These are phyloP conservation scores for Acer negundo DNA, from an alignment of 345 rosid species.

Conservation along the genomic window DNA sequence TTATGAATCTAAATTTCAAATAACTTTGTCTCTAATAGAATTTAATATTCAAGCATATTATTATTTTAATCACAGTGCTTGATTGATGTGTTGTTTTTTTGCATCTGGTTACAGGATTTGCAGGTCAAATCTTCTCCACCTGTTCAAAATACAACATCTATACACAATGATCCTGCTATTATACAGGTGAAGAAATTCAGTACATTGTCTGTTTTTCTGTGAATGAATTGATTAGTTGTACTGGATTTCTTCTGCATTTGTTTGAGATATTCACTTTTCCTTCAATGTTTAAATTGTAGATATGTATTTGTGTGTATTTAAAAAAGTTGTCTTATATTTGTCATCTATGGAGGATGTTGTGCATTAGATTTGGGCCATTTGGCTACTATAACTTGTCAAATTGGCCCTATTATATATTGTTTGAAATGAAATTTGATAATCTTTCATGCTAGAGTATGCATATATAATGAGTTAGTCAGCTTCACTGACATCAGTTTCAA, in stretches of 20 bases:
- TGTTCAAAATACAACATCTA: constrained; percentile 25
- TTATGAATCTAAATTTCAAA: background rate
- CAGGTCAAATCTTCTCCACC: constrained; percentile 45
- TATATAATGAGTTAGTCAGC: background rate
- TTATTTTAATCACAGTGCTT: background rate
- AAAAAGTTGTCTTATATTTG: background rate
- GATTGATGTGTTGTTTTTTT: background rate
- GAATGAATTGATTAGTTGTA: background rate
- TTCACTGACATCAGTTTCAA: background rate
- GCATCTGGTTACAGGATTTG: constrained; percentile 33
- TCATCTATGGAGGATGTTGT: background rate
- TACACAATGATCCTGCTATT: constrained; percentile 41
- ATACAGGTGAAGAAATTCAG: constrained; percentile 30
- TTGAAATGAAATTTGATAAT: background rate
- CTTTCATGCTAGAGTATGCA: constrained; percentile 1
- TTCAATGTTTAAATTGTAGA: background rate
- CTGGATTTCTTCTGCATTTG: background rate
- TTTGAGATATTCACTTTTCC: background rate
- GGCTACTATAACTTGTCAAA: background rate
- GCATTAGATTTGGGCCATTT: background rate
- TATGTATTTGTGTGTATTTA: background rate
- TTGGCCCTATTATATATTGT: background rate
- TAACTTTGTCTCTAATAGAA: background rate
- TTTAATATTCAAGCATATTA: background rate
- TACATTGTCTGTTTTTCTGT: constrained; percentile 7